These are phyloP conservation scores for Pelargonium citronellum DNA, from an alignment of 441 rosid genomes.

Conservation along the genomic window DNA sequence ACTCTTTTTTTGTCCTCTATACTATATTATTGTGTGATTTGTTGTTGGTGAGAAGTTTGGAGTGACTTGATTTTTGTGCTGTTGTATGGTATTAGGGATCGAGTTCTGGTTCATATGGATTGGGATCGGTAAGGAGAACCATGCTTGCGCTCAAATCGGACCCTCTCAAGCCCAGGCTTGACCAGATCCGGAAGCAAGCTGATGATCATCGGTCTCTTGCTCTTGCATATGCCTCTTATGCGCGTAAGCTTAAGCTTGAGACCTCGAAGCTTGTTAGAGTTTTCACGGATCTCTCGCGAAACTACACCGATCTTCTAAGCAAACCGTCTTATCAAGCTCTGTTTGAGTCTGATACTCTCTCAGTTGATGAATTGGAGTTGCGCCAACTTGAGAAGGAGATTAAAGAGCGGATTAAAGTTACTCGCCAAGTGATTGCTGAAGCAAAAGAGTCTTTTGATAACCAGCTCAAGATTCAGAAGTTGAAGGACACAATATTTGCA, in stretches of 20 bases:
- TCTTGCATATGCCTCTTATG: constrained; percentile 85
- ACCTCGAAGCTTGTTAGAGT: constrained; percentile 79
- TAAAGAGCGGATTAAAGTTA: constrained; percentile 75
- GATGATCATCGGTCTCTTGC: constrained; percentile 75
- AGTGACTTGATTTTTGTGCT: no score
- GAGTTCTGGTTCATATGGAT: constrained; percentile 30
- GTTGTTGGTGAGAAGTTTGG: no score
- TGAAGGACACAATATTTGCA: constrained; percentile 81
- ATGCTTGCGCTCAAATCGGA: constrained; percentile 74
- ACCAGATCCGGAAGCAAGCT: constrained; percentile 92
- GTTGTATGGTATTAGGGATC: no score
- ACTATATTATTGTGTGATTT: neutral
- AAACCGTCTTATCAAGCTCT: constrained; percentile 59
- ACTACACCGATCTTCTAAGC: constrained; percentile 68
- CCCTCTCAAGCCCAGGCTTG: constrained; percentile 80
- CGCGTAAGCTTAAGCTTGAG: constrained; percentile 93
- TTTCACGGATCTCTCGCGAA: constrained; percentile 80
- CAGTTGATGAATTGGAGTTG: constrained; percentile 62
- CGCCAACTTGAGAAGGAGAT: constrained; percentile 89
- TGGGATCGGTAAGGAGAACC: constrained; percentile 62
- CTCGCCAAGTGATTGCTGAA: constrained; percentile 76
- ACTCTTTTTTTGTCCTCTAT: no score
- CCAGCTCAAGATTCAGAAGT: constrained; percentile 88
- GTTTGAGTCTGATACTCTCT: constrained; percentile 46
- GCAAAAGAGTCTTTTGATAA: constrained; percentile 89